Evolutionary conservation across 1,284 basidiomycete species (phyloP), one percentile per base, ranked within the genome.

Genomic region (Neolentinus lepideus): DNA sequence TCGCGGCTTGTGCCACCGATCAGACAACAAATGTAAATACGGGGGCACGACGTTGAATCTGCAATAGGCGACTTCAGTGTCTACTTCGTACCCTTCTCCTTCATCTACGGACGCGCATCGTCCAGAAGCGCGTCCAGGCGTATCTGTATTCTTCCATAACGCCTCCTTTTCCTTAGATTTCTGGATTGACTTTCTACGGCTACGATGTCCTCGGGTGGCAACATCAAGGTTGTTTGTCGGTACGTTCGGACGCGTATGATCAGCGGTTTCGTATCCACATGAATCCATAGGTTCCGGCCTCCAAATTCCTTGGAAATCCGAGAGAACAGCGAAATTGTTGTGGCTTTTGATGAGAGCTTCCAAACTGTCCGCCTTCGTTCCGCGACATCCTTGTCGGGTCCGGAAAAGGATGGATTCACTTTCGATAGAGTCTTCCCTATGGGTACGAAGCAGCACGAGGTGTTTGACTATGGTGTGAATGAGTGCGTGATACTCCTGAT

Each of bases 401-500:
- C 87, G 55, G 90, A 91, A 79, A 90, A 81, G 71, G 88, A 92
- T 76, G 96, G 95, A 36, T 99, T 99, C 76, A 93, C 92, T 27
- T 98, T 98, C 66, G 97, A 99, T 72, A 83, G 94, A 59, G 94
- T 98, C 31, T 99, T 99, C 68, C 89, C 93, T 58, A 95, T 97
- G 80, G 83, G 81, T 50, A 94, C 95, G 26, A 81, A 84, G 71
- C 97, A 99, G 71, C 78, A 87, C 54, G 94, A 99, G 68, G 94
- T 99, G 52, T 99, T 99, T 68, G 94, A 99, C 71, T 99, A 96
- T 72, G 96, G 97, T 59, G 92, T 99, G 58, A 98, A 95, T 73
- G 94, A 94, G 90, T 92, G 67, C 76, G 83, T 84, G 61, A 29
- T 50, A 50, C 27, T 50, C n/a, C n/a, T 50, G 22, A 29, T 12